A percentile compares a stretch with the other conserved stretches of the same genome.
Evolutionary conservation across 768 basidiomycete species (phyloP).

Genomic region (Boletales sp.): DNA sequence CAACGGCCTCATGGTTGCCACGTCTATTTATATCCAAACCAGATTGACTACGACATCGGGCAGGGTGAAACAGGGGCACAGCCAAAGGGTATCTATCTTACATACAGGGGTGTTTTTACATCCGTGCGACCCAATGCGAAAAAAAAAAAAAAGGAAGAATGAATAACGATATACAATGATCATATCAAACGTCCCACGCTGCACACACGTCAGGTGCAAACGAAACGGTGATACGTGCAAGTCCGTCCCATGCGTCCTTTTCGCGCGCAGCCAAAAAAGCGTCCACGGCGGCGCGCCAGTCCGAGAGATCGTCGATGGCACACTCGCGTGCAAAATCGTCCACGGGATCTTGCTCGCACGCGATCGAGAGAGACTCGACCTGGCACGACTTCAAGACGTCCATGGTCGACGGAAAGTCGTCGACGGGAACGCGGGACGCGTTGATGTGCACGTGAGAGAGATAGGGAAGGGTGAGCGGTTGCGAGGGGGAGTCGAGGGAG

Average conservation of each 20-base stretch:
- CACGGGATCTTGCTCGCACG: slow-evolving; percentile 12
- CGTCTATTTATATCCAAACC: no score
- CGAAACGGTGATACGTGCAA: slow-evolving; percentile 16
- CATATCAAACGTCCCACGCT: slow-evolving; percentile 21
- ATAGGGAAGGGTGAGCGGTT: background rate
- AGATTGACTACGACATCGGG: no score
- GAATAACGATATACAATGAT: no score
- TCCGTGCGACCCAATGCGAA: no score
- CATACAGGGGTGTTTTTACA: no score
- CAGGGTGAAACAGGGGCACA: no score
- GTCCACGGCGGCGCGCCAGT: slow-evolving; percentile 23
- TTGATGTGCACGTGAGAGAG: slow-evolving; percentile 23
- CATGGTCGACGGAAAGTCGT: slow-evolving; percentile 22
- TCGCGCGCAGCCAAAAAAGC: slow-evolving; percentile 15
- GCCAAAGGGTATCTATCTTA: no score
- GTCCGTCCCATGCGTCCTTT: slow-evolving; percentile 13
- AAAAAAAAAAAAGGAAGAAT: no score
- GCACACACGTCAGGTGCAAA: slow-evolving; percentile 15
- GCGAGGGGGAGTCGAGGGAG: slow-evolving; percentile 16
- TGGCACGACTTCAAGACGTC: slow-evolving; percentile 12
- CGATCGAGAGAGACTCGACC: slow-evolving; percentile 21
- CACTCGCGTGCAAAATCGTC: slow-evolving; percentile 29
- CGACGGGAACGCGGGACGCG: slow-evolving; percentile 22
- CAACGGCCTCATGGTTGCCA: no score
- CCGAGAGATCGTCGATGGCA: slow-evolving; percentile 29